Percentiles rank a stretch among this genome's conserved stretches.
Conservation (phyloP, 2,329 filamentous ascomycete genomes). For the Ilyonectria sp. region DNA sequence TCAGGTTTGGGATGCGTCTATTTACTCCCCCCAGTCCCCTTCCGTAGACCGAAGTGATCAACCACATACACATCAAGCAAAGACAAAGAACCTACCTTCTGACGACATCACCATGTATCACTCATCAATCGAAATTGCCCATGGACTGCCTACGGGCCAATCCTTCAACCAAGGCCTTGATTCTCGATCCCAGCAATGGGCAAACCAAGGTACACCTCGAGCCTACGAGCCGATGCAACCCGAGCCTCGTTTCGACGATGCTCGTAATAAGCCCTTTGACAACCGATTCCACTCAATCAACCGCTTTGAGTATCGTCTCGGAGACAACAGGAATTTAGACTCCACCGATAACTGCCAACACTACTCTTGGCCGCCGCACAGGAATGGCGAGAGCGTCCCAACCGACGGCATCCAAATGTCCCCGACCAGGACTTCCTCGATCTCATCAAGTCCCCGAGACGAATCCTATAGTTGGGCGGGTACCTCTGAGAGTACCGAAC, state of each 20-base stretch:
- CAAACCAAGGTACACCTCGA: conserved; percentile 7
- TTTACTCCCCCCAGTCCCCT: conserved; percentile 27
- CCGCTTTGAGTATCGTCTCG: conserved; percentile 9
- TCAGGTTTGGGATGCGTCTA: conserved; percentile 14
- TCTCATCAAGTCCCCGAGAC: conserved; percentile 41
- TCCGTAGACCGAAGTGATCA: conserved; percentile 9
- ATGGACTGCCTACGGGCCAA: conserved; percentile 4
- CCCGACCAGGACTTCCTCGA: conserved; percentile 38
- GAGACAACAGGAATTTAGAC: conserved; percentile 5
- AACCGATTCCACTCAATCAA: conserved; percentile 5
- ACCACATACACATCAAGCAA: conserved; percentile 11
- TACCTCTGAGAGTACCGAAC: conserved; percentile 32
- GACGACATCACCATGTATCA: conserved; percentile 26
- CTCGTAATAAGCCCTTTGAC: conserved; percentile 1
- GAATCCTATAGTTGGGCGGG: conserved; percentile 38
- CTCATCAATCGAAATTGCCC: conserved; percentile 19
- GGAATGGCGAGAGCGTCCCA: conserved; percentile 1
- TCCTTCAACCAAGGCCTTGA: conserved; percentile 8
- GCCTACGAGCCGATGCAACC: conserved; percentile 20
- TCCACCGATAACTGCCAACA: not conserved
- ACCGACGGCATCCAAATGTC: conserved; percentile 24
- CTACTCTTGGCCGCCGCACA: conserved; percentile 8
- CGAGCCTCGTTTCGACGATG: conserved; percentile 19
- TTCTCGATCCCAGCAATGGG: conserved; percentile 19
- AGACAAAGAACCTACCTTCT: not conserved